phyloP scores from a whole-genome alignment of 371 early-diverging fungal species.

The Zychaea mexicana region DNA sequence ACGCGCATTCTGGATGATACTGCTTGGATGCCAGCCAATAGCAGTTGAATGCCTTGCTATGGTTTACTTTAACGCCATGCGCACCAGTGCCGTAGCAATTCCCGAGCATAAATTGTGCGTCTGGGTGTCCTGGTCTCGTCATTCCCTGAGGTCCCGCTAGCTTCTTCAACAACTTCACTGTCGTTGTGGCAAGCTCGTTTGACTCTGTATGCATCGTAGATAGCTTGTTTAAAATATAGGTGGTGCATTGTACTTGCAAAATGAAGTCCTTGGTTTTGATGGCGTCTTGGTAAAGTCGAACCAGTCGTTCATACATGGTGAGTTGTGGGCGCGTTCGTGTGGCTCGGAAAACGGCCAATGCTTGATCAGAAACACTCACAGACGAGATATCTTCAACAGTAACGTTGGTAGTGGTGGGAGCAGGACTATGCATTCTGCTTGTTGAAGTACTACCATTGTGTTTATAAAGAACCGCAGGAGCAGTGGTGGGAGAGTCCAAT shows the following conservation, averaged over 20 bases:
- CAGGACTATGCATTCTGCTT: too few relatives aligned
- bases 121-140: conserved; percentile 53
- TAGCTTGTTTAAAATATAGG: not conserved
- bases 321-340: not conserved
- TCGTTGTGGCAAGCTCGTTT: not conserved
- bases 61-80: conserved; percentile 70
- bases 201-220: not conserved
- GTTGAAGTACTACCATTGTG: not conserved
- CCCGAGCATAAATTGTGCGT: conserved; percentile 89
- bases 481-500: too few relatives aligned
- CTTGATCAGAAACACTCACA: not conserved
- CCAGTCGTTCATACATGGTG: not conserved
- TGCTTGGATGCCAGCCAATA: conserved; percentile 89
- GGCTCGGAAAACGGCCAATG: not conserved
- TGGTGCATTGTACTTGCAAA: not conserved
- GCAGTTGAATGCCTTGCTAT: conserved; percentile 82
- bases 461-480: not conserved
- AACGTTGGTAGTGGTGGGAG: too few relatives aligned
- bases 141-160: not conserved
- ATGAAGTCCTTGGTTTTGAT: not conserved
- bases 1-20: conserved; percentile 84
- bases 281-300: not conserved
- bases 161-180: not conserved
- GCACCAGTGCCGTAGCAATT: conserved; percentile 77
- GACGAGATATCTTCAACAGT: not conserved